Conservation (phyloP, 75 land plant species). For the Pinus tabuliformis region DNA sequence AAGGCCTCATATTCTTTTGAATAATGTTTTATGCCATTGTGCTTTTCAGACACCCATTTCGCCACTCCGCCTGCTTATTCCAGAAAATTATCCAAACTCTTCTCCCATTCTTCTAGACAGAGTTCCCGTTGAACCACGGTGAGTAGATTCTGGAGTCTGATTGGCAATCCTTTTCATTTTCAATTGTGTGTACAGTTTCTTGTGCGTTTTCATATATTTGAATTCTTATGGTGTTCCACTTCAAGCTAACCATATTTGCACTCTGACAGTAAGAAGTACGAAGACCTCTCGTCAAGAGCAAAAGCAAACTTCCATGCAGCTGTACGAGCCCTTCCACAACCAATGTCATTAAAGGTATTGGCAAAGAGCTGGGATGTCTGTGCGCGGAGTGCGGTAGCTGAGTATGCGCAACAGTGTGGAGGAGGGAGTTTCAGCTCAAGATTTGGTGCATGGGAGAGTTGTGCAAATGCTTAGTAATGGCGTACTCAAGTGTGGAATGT, state of each 20-base stretch:
- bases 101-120: constrained; percentile 85
- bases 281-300: constrained; percentile 57
- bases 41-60: constrained; percentile 70
- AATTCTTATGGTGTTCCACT: constrained; percentile 3
- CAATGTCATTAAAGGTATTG: constrained; percentile 69
- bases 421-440: constrained; percentile 90
- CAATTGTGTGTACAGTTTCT: neutral
- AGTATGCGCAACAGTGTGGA: constrained; percentile 66
- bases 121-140: constrained; percentile 68
- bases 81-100: constrained; percentile 77
- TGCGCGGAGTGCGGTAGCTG: constrained; percentile 67
- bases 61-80: constrained; percentile 81
- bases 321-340: constrained; percentile 68
- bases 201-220: neutral
- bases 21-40: neutral
- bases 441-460: constrained; percentile 78
- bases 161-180: neutral
- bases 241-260: neutral
- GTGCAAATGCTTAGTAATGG: constrained; percentile 35
- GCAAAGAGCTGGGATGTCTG: constrained; percentile 90
- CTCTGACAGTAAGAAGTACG: constrained; percentile 43
- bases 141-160: constrained; percentile 1
- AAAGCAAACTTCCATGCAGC: constrained; percentile 64
- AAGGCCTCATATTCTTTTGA: neutral
- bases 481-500: too few species aligned